Conservation (phyloP, 306 rosid genomes). For the Cucurbita pepo region DNA sequence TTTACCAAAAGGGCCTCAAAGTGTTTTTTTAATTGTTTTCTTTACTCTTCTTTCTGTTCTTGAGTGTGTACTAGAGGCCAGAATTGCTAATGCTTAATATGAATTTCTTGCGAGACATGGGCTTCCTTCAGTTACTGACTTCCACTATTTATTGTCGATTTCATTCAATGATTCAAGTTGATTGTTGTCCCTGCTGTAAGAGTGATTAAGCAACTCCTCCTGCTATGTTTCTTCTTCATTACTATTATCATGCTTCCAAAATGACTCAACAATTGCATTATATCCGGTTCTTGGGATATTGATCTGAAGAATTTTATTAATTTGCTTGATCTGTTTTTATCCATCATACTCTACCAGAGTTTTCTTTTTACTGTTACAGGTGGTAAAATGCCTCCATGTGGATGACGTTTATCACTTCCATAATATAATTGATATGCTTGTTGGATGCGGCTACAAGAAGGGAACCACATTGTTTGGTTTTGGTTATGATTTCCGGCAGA, state of each 20-base stretch:
- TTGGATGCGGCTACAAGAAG: constrained; percentile 64
- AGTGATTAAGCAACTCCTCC: too few species aligned
- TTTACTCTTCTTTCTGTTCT: too few species aligned
- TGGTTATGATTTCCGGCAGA: constrained; percentile 93
- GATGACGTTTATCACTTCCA: constrained; percentile 71
- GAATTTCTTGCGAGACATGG: too few species aligned
- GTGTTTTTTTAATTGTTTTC: too few species aligned
- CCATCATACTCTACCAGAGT: not conserved
- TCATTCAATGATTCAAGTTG: too few species aligned
- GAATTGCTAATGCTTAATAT: too few species aligned
- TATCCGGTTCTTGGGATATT: not conserved
- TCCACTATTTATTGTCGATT: too few species aligned
- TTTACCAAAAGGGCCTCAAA: too few species aligned
- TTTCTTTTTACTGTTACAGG: constrained; percentile 19
- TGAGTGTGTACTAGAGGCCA: too few species aligned
- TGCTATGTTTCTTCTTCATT: too few species aligned
- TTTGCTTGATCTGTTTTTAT: not conserved
- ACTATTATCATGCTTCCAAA: not conserved
- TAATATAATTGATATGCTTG: constrained; percentile 79
- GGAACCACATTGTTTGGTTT: constrained; percentile 91
- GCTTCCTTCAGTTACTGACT: too few species aligned
- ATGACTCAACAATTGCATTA: not conserved
- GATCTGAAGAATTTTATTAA: not conserved
- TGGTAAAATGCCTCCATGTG: constrained; percentile 55
- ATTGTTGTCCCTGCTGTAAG: too few species aligned